Evolutionary conservation across 768 basidiomycete species (phyloP).

Genomic region (Lactifluus echinatus): DNA sequence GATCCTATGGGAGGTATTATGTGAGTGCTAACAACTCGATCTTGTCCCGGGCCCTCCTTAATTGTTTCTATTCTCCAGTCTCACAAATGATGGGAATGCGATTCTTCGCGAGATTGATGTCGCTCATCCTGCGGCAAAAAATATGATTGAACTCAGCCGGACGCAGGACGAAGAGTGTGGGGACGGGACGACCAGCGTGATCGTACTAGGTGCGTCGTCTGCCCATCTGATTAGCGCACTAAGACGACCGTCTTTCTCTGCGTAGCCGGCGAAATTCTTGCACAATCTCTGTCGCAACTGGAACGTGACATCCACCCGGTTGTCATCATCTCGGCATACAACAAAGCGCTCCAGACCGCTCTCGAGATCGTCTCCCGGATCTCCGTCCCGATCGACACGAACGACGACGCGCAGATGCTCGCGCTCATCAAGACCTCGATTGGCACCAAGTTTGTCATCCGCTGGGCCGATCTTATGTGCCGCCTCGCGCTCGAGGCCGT

Average conservation of each 20-base stretch:
- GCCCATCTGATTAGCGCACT: background rate
- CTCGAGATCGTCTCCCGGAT: conserved; percentile 83
- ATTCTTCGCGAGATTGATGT: conserved; percentile 98
- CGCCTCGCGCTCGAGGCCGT: conserved; percentile 88
- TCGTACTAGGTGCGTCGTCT: conserved; percentile 72
- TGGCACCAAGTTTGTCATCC: conserved; percentile 93
- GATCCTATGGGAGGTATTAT: conserved; percentile 99
- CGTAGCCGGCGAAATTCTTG: conserved; percentile 91
- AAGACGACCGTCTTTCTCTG: background rate
- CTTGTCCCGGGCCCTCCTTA: background rate
- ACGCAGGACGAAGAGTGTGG: conserved; percentile 99
- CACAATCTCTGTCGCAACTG: conserved; percentile 85
- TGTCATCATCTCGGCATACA: conserved; percentile 97
- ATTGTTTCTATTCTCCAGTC: conserved; percentile 34
- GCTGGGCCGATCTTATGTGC: conserved; percentile 99
- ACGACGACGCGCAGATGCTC: conserved; percentile 86
- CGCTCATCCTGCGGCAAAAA: conserved; percentile 97
- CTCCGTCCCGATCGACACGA: conserved; percentile 82
- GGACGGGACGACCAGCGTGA: conserved; percentile 96
- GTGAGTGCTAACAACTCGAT: conserved; percentile 38
- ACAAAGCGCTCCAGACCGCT: conserved; percentile 89
- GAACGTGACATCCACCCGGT: conserved; percentile 98
- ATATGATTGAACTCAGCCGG: conserved; percentile 97
- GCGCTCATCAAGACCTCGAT: conserved; percentile 96
- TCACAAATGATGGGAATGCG: conserved; percentile 99